Percentiles rank a stretch among this genome's conserved stretches.
phyloP scores from a whole-genome alignment of 306 rosid species.

The Malus orientalis region DNA sequence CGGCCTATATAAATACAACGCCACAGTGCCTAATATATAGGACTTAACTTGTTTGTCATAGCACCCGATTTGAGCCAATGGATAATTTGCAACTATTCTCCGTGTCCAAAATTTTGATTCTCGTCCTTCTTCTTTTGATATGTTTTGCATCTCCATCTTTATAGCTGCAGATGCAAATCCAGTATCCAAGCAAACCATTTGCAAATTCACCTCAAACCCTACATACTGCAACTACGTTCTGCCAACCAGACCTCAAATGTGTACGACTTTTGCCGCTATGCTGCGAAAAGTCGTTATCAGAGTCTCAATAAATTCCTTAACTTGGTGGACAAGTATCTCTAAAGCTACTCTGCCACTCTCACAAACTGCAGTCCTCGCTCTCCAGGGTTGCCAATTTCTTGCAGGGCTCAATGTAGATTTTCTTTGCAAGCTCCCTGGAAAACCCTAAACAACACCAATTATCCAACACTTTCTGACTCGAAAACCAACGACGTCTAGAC shows the following conservation, averaged over 20 bases:
- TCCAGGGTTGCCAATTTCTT: conserved; percentile 48
- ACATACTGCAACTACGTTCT: conserved; percentile 53
- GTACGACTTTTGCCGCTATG: conserved; percentile 38
- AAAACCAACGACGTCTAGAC: conserved; percentile 49
- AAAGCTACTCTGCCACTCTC: conserved; percentile 17
- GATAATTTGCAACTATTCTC: not conserved
- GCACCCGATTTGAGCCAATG: not conserved
- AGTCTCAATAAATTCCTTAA: conserved; percentile 26
- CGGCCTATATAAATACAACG: not conserved
- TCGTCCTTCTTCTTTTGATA: not conserved
- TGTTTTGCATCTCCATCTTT: conserved; percentile 5
- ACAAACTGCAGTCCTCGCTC: conserved; percentile 30
- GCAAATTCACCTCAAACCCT: conserved; percentile 55
- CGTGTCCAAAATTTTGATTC: not conserved
- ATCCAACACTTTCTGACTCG: conserved; percentile 13
- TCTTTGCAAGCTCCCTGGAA: conserved; percentile 27
- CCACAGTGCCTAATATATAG: not conserved
- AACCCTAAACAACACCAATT: conserved; percentile 32
- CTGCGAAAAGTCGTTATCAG: conserved; percentile 37
- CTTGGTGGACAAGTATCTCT: conserved; percentile 32
- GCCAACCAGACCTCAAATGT: conserved; percentile 42
- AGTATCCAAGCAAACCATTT: conserved; percentile 26
- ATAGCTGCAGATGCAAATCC: conserved; percentile 14
- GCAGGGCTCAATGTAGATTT: conserved; percentile 50
- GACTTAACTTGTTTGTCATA: not conserved